Conservation (phyloP, 495 filamentous ascomycete species). For the Beverwykella pulmonaria region DNA sequence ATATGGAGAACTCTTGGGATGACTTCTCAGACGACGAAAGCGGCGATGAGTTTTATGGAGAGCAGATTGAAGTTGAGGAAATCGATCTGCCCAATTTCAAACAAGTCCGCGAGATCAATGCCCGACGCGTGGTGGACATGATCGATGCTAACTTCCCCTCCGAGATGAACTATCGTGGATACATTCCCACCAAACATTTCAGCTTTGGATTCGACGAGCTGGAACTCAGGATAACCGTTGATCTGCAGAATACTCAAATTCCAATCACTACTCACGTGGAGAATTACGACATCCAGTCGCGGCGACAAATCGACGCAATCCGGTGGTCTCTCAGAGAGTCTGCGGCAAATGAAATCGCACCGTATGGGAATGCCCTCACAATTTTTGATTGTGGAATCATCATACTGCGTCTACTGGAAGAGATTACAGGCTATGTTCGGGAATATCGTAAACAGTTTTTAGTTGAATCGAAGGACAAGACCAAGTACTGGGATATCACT, state of each 20-base stretch:
- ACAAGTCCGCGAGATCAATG: not conserved
- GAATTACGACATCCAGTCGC: constrained; percentile 1
- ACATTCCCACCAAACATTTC: not conserved
- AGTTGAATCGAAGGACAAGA: not conserved
- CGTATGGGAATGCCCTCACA: not conserved
- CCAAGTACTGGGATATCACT: constrained; percentile 19
- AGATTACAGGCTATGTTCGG: constrained; percentile 2
- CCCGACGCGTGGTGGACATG: not conserved
- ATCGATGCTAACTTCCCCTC: constrained; percentile 5
- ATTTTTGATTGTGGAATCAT: not conserved
- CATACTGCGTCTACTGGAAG: constrained; percentile 14
- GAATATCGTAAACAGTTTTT: constrained; percentile 6
- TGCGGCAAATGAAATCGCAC: not conserved
- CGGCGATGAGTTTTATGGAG: not conserved
- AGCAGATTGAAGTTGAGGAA: not conserved
- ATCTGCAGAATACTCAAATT: not conserved
- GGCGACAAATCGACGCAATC: constrained; percentile 10
- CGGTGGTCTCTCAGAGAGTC: not conserved
- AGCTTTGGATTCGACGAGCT: constrained; percentile 20
- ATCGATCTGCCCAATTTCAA: constrained; percentile 1
- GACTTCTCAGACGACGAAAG: not conserved
- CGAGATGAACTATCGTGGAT: constrained; percentile 4
- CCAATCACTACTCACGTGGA: constrained; percentile 3
- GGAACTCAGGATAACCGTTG: not conserved
- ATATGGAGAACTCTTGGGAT: not conserved